A percentile compares a stretch with the other conserved stretches of the same genome.
Evolutionary conservation across 768 basidiomycete species (phyloP).

Genomic region (Leccinum disarticulatum): DNA sequence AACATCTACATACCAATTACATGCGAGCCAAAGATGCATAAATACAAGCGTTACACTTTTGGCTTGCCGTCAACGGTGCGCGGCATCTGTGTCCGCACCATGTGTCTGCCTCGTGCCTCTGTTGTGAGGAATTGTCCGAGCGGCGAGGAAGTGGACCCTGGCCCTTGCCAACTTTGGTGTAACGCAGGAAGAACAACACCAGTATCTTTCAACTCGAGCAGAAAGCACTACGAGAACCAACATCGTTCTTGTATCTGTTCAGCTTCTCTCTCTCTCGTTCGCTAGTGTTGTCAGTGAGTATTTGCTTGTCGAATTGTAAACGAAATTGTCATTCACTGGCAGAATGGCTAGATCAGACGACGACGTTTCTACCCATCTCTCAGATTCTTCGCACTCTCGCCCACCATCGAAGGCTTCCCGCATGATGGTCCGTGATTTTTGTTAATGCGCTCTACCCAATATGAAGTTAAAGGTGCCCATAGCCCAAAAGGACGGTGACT

Average conservation of each 20-base stretch:
- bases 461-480: constrained; percentile 5
- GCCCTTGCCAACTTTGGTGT: neutral
- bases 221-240: neutral
- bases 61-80: neutral
- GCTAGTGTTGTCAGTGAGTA: constrained; percentile 11
- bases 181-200: constrained; percentile 1
- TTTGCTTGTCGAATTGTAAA: neutral
- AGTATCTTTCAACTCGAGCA: neutral
- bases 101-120: constrained; percentile 24
- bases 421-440: constrained; percentile 13
- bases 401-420: constrained; percentile 10
- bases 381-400: constrained; percentile 13
- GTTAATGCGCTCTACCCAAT: neutral
- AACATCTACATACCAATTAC: neutral
- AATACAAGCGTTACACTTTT: neutral
- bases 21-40: neutral
- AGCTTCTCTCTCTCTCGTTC: neutral
- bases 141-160: neutral
- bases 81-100: constrained; percentile 4
- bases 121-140: constrained; percentile 1
- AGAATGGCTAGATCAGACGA: constrained; percentile 24
- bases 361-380: constrained; percentile 4
- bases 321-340: neutral
- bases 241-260: neutral
- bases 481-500: constrained; percentile 9